Percentiles rank a stretch among this genome's conserved stretches.
Conservation (phyloP, 345 rosid genomes). For the Toxicodendron radicans region DNA sequence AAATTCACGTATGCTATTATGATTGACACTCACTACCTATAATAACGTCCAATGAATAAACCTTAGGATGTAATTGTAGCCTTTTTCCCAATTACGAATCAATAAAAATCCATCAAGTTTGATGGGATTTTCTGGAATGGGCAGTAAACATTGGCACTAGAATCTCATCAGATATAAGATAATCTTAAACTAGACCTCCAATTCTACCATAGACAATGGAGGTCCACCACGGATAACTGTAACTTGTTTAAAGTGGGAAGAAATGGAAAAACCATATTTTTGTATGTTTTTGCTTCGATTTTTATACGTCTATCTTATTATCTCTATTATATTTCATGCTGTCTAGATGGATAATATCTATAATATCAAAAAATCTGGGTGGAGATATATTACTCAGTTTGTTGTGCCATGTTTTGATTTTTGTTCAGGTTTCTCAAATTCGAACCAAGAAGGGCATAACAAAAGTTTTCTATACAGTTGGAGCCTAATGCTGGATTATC, state of each 20-base stretch:
- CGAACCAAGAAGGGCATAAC: constrained; percentile 71
- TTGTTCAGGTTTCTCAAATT: constrained; percentile 58
- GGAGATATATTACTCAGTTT: not conserved
- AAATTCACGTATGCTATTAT: not conserved
- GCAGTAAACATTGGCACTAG: not conserved
- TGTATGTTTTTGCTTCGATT: not conserved
- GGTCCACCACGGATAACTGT: not conserved
- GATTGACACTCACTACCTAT: not conserved
- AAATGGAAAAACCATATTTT: not conserved
- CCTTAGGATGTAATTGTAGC: not conserved
- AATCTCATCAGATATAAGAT: not conserved
- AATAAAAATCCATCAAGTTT: not conserved
- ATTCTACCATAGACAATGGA: not conserved
- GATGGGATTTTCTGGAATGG: not conserved
- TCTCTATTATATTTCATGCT: not conserved
- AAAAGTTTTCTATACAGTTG: constrained; percentile 64
- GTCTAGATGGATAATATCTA: not conserved
- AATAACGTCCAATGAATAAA: not conserved
- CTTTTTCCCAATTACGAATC: not conserved
- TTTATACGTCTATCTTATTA: not conserved
- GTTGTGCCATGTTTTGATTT: constrained; percentile 5
- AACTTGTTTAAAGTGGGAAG: not conserved
- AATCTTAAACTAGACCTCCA: not conserved
- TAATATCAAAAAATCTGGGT: not conserved
- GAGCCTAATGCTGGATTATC: constrained; percentile 17